phyloP scores from a whole-genome alignment of 2,329 filamentous ascomycete genomes.

The Aspergillus neoniger region DNA sequence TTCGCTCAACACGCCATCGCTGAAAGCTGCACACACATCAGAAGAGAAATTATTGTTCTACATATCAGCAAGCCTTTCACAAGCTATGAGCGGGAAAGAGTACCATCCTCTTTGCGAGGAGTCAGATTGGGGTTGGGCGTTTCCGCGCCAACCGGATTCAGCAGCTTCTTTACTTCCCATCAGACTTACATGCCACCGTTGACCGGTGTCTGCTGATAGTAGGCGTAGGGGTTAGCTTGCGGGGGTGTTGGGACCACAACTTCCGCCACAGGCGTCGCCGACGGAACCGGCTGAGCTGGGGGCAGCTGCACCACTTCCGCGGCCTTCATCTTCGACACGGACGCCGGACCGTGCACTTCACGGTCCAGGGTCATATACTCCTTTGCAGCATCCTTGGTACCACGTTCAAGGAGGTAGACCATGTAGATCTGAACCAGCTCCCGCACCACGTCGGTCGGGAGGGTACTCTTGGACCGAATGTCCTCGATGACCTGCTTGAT shows the following conservation, averaged over 20 bases:
- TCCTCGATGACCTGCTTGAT: slow-evolving; percentile 79
- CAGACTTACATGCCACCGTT: slow-evolving; percentile 26
- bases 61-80: slow-evolving; percentile 19
- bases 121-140: neutral
- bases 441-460: slow-evolving; percentile 68
- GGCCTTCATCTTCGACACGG: slow-evolving; percentile 39
- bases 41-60: slow-evolving; percentile 22
- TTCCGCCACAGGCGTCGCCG: slow-evolving; percentile 10
- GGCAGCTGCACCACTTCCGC: slow-evolving; percentile 21
- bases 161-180: slow-evolving; percentile 3
- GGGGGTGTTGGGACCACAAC: slow-evolving; percentile 21
- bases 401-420: slow-evolving; percentile 78
- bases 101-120: neutral
- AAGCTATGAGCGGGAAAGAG: neutral
- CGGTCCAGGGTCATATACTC: slow-evolving; percentile 81
- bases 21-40: slow-evolving; percentile 27
- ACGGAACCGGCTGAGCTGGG: slow-evolving; percentile 20
- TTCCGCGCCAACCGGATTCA: neutral
- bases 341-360: slow-evolving; percentile 72
- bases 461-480: slow-evolving; percentile 70
- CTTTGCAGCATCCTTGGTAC: slow-evolving; percentile 79
- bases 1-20: slow-evolving; percentile 24
- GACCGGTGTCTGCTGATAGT: slow-evolving; percentile 34
- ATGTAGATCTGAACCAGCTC: slow-evolving; percentile 79
- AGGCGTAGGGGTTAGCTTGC: slow-evolving; percentile 30